Percentiles rank a stretch among this genome's conserved stretches.
phyloP scores from a whole-genome alignment of 345 rosid genomes.

The Gossypium turneri region DNA sequence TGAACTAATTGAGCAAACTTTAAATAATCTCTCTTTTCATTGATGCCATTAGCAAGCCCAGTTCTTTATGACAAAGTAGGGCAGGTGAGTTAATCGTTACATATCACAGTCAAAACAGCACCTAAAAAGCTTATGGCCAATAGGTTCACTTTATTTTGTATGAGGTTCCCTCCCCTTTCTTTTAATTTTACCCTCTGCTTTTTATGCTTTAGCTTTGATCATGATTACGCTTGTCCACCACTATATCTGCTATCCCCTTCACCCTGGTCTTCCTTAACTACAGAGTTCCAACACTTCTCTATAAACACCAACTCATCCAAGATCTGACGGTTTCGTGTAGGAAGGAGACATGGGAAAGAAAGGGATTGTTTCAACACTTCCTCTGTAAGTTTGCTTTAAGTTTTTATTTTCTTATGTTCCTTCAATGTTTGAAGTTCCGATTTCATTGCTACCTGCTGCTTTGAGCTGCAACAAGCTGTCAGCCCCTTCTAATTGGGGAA shows the following conservation, averaged over 20 bases:
- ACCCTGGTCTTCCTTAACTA: not conserved
- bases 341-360: not conserved
- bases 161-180: slow-evolving; percentile 42
- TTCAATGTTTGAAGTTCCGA: not conserved
- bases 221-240: slow-evolving; percentile 43
- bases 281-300: slow-evolving; percentile 14
- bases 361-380: not conserved
- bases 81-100: not conserved
- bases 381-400: slow-evolving; percentile 21
- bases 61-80: not conserved
- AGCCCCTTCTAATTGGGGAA: not conserved
- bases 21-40: not conserved
- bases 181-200: slow-evolving; percentile 18
- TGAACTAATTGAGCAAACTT: too few relatives aligned
- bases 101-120: not conserved
- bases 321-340: not conserved
- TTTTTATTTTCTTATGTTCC: slow-evolving; percentile 1
- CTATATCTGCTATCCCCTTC: not conserved
- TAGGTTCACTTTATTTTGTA: slow-evolving; percentile 44
- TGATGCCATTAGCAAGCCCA: not conserved
- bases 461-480: not conserved
- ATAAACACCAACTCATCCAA: not conserved
- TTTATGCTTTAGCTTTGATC: slow-evolving; percentile 18
- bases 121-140: not conserved
- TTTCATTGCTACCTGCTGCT: slow-evolving; percentile 9